Evolutionary conservation across 2,329 filamentous ascomycete species (phyloP).

Genomic region (Aspergillus tamarii): DNA sequence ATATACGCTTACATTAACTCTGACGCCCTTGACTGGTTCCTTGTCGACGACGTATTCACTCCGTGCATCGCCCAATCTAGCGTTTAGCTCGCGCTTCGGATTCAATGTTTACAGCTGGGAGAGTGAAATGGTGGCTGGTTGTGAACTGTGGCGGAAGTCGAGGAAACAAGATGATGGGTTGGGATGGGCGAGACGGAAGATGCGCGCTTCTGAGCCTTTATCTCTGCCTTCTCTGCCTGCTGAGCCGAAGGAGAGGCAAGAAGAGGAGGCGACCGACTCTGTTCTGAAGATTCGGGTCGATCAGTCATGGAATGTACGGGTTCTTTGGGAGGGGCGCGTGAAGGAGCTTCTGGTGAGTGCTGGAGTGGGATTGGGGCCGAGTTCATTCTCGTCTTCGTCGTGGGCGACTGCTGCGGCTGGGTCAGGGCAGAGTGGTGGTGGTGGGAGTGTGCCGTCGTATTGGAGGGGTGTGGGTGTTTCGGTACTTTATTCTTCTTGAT

Average conservation of each 20-base stretch:
- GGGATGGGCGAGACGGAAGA: conserved; percentile 45
- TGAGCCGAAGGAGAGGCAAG: background rate
- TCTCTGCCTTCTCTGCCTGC: conserved; percentile 16
- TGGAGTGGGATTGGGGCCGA: conserved; percentile 77
- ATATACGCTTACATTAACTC: conserved; percentile 86
- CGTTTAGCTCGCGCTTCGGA: conserved; percentile 86
- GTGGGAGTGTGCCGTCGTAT: conserved; percentile 38
- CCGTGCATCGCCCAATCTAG: conserved; percentile 78
- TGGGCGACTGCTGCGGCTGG: conserved; percentile 27
- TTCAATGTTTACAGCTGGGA: conserved; percentile 99
- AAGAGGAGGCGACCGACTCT: conserved; percentile 70
- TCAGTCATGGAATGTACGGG: conserved; percentile 80
- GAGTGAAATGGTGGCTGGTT: conserved; percentile 86
- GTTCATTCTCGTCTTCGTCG: conserved; percentile 37
- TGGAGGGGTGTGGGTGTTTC: conserved; percentile 48
- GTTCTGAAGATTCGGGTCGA: conserved; percentile 89
- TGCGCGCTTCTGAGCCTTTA: conserved; percentile 33
- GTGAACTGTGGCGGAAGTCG: conserved; percentile 82
- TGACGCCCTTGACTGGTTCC: conserved; percentile 94
- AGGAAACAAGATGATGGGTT: conserved; percentile 44
- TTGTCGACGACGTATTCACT: conserved; percentile 91
- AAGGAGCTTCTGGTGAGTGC: conserved; percentile 93
- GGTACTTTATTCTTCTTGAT: conserved; percentile 46
- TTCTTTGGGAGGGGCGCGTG: conserved; percentile 90
- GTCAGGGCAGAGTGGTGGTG: conserved; percentile 29